Evolutionary conservation across 345 rosid genomes (phyloP), one percentile per base, ranked within the genome.

Genomic region (Geranium rotundifolium): DNA sequence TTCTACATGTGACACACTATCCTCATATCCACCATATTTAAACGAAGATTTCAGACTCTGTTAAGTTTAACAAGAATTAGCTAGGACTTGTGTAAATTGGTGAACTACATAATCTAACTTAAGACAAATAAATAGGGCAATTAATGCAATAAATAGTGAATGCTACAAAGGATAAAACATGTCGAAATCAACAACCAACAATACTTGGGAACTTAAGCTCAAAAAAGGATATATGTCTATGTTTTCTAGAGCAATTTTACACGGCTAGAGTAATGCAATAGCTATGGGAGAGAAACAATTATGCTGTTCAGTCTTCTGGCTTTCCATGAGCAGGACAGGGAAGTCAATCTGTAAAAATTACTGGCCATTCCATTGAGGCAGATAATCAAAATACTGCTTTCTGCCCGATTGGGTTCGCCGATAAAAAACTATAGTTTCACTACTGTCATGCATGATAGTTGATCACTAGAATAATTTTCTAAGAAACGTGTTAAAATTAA

Each of bases 41-140:
- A 89, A 83, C 37, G 97, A 93, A 60, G 97, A 87, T 73, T 85
- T 92, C 64, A 86, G 57, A 70, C 86, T 88, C 98, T 92, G 82
- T 27, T 5, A 69, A 71, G 57, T 19, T 15, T 59, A 63, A 63
- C 37, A 65, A 71, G 19, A 65, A 68, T 73, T 64, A 78, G 66
- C 37, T 50, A 58, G 55, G 19, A 16, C 54, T 58, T 56, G 27
- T 3, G 65, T 62, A 31, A 61, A 56, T 61, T 58, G 62, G 20
- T 4, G 17, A 58, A 16, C 46, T 0, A 59, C 19, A 17, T 54
- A 54, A 16, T 54, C 16, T 10, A 54, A 54, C 1, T 54, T 10
- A 1, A 62, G 46, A 54, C 23, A 64, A 17, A 65, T 63, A 37
- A 19, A 61, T 2, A 9, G 13, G 17, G 39, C 50, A 61, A 13